Conservation (phyloP, 306 rosid species). For the Chamaecrista fasciculata region DNA sequence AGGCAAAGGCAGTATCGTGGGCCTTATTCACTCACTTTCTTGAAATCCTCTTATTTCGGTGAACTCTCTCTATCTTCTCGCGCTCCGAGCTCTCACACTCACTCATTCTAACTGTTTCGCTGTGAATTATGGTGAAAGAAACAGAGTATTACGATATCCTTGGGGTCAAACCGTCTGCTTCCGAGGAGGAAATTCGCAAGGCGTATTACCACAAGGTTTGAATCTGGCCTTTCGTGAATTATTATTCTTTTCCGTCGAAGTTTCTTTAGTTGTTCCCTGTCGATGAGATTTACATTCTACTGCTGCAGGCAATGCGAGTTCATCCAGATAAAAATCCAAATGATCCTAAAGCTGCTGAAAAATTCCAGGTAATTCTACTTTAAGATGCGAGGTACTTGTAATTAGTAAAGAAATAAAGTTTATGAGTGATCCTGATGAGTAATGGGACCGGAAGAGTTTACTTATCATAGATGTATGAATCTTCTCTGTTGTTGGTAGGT, state of each 20-base stretch:
- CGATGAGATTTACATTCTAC: slow-evolving; percentile 10
- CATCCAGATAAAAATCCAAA: slow-evolving; percentile 93
- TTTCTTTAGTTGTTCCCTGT: not conserved
- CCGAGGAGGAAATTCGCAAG: slow-evolving; percentile 81
- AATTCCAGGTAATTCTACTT: slow-evolving; percentile 57
- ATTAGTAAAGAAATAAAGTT: too few species aligned
- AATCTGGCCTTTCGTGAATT: not conserved
- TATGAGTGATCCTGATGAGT: not conserved
- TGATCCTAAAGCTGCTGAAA: slow-evolving; percentile 84
- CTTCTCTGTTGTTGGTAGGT: slow-evolving; percentile 38
- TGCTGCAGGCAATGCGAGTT: slow-evolving; percentile 79
- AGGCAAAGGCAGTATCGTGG: slow-evolving; percentile 31
- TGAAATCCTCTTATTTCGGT: not conserved
- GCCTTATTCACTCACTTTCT: slow-evolving; percentile 22
- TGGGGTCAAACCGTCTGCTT: slow-evolving; percentile 60
- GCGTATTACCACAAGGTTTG: slow-evolving; percentile 87
- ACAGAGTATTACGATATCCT: slow-evolving; percentile 83
- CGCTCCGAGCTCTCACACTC: slow-evolving; percentile 11
- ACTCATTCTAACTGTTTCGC: not conserved
- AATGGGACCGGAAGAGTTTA: not conserved
- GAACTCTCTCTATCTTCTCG: not conserved
- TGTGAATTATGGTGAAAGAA: slow-evolving; percentile 61
- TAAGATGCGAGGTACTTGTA: not conserved
- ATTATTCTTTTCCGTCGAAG: not conserved
- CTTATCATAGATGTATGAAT: not conserved